phyloP scores from a whole-genome alignment of 106 monocot species.

The Gastrodia elata region DNA sequence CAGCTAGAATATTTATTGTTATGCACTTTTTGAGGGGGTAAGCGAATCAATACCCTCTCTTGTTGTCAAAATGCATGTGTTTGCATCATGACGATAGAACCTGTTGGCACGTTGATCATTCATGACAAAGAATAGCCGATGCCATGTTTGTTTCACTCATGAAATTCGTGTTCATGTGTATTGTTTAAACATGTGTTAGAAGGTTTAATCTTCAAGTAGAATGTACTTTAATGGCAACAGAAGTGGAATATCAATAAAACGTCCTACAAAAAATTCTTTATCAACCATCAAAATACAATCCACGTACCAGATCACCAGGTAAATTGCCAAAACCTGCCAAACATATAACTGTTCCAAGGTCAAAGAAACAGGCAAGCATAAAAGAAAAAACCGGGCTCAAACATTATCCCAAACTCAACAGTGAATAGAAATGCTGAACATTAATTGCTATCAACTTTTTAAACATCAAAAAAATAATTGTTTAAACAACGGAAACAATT shows the following conservation, averaged over 20 bases:
- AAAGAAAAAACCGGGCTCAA: background rate
- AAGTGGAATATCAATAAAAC: background rate
- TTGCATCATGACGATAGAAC: too few relatives aligned
- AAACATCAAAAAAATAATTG: background rate
- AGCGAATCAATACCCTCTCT: too few relatives aligned
- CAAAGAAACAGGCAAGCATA: slow-evolving; percentile 29
- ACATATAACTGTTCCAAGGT: slow-evolving; percentile 50
- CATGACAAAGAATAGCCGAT: too few relatives aligned
- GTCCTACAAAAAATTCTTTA: background rate
- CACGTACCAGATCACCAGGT: slow-evolving; percentile 86
- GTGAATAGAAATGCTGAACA: background rate
- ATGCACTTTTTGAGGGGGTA: too few relatives aligned
- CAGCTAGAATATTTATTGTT: too few relatives aligned
- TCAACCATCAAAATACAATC: background rate
- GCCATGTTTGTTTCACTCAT: too few relatives aligned
- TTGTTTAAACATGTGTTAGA: background rate
- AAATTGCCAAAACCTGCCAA: slow-evolving; percentile 95
- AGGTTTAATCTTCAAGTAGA: background rate
- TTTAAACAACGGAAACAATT: background rate
- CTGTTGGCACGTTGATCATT: too few relatives aligned
- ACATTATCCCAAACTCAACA: background rate
- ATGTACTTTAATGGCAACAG: background rate
- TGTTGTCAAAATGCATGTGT: too few relatives aligned
- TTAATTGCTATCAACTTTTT: background rate
- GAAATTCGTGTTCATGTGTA: too few relatives aligned